A percentile compares a stretch with the other conserved stretches of the same genome.
Evolutionary conservation across 129 eudicot genomes (phyloP).

Genomic region (Artemisia argyi): DNA sequence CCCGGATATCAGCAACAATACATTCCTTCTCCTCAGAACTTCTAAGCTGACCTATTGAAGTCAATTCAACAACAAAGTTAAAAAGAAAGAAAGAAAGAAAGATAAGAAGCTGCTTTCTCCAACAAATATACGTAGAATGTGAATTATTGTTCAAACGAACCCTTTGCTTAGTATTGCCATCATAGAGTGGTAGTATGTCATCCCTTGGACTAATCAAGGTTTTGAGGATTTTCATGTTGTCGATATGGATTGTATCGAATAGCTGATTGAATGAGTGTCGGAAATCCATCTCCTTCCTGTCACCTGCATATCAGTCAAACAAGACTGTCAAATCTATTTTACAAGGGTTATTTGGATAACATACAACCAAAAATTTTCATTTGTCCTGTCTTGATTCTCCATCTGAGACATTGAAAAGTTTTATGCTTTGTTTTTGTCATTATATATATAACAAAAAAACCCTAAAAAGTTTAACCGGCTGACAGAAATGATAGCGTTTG

Average conservation of each 20-base stretch:
- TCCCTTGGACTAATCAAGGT: slow-evolving; percentile 53
- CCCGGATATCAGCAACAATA: slow-evolving; percentile 67
- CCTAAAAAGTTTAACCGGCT: not conserved
- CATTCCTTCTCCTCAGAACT: slow-evolving; percentile 63
- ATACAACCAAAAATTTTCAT: too few relatives aligned
- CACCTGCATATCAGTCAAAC: slow-evolving; percentile 51
- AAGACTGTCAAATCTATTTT: too few relatives aligned
- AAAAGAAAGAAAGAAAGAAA: too few relatives aligned
- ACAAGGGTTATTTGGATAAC: too few relatives aligned
- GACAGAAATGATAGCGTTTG: too few relatives aligned
- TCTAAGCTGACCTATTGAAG: slow-evolving; percentile 54
- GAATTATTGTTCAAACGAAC: slow-evolving; percentile 31
- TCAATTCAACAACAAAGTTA: not conserved
- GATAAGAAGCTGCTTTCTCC: too few relatives aligned
- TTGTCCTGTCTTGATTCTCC: too few relatives aligned
- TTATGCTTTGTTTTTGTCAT: too few relatives aligned
- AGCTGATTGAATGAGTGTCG: slow-evolving; percentile 40
- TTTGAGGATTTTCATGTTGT: slow-evolving; percentile 75
- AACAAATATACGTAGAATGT: slow-evolving; percentile 5
- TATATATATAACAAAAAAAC: not conserved
- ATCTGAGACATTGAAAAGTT: too few relatives aligned
- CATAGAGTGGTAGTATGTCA: slow-evolving; percentile 57
- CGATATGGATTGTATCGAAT: slow-evolving; percentile 58
- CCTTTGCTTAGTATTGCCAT: slow-evolving; percentile 52
- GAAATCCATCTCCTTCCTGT: slow-evolving; percentile 50